A percentile compares a stretch with the other conserved stretches of the same genome.
phyloP scores from a whole-genome alignment of 306 rosid genomes.

The Benincasa hispida region DNA sequence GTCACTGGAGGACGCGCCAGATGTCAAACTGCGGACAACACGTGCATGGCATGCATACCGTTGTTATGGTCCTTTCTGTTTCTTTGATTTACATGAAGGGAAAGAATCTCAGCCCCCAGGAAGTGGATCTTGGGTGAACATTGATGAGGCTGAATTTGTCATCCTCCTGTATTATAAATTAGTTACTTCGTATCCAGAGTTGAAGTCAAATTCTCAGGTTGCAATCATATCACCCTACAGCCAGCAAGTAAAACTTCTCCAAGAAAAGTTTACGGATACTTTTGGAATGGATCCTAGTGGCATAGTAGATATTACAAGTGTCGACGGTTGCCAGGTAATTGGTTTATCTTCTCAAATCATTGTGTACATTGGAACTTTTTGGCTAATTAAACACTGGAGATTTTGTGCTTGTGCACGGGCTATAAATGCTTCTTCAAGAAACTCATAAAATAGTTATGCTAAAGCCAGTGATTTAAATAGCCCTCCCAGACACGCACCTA shows the following conservation, averaged over 20 bases:
- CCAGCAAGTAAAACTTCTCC: conserved; percentile 75
- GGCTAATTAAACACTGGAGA: background rate
- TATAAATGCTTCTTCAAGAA: background rate
- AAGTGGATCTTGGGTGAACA: conserved; percentile 70
- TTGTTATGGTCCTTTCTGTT: conserved; percentile 86
- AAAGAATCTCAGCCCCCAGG: conserved; percentile 52
- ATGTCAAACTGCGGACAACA: conserved; percentile 29
- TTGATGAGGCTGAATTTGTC: conserved; percentile 78
- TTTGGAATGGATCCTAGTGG: conserved; percentile 66
- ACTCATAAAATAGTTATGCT: background rate
- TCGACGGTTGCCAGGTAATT: conserved; percentile 94
- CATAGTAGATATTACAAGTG: conserved; percentile 73
- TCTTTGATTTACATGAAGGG: conserved; percentile 74
- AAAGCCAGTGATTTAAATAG: too few species aligned
- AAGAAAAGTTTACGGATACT: conserved; percentile 54
- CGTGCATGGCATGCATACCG: conserved; percentile 69
- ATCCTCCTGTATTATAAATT: conserved; percentile 61
- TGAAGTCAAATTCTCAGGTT: conserved; percentile 61
- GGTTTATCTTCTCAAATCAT: conserved; percentile 4
- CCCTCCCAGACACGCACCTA: too few species aligned
- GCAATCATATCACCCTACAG: conserved; percentile 81
- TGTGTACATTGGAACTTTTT: background rate
- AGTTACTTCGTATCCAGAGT: conserved; percentile 47
- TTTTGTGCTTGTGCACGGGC: background rate
- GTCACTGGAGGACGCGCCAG: conserved; percentile 72